Percentiles rank a stretch among this genome's conserved stretches.
phyloP scores from a whole-genome alignment of 176 grass and related monocot species.

The Carex myosuroides region DNA sequence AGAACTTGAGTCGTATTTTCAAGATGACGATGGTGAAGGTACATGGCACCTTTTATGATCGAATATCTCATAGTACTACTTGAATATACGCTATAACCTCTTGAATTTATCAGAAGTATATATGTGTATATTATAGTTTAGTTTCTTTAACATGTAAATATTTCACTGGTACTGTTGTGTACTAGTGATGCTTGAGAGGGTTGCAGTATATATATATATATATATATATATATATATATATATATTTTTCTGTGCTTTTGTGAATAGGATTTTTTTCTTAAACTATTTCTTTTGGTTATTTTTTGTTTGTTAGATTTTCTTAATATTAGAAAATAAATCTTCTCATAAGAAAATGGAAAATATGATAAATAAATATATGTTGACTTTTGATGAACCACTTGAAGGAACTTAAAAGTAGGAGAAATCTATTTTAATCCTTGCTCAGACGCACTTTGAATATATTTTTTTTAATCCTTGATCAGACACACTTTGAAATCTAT shows the following conservation, averaged over 20 bases:
- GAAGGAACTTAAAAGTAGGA: no score
- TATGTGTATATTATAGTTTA: not conserved
- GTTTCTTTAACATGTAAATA: not conserved
- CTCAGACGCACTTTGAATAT: no score
- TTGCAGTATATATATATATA: not conserved
- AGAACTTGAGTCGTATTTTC: not conserved
- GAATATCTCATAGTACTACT: not conserved
- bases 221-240: not conserved
- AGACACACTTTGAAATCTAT: no score
- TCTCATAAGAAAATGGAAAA: no score
- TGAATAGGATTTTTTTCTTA: not conserved
- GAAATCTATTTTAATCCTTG: no score
- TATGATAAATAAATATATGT: no score
- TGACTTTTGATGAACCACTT: no score
- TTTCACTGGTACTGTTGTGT: not conserved
- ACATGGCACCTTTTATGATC: constrained; percentile 1
- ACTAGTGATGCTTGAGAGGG: not conserved
- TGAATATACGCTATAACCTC: not conserved
- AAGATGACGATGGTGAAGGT: constrained; percentile 8
- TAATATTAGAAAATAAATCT: no score
- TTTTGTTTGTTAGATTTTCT: no score
- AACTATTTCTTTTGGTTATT: no score
- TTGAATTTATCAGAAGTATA: not conserved
- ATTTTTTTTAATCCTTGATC: no score
- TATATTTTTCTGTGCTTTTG: not conserved